Percentiles rank a stretch among this genome's conserved stretches.
Conservation (phyloP, 352 stramenopile genomes). For the Pythium dissimile region DNA sequence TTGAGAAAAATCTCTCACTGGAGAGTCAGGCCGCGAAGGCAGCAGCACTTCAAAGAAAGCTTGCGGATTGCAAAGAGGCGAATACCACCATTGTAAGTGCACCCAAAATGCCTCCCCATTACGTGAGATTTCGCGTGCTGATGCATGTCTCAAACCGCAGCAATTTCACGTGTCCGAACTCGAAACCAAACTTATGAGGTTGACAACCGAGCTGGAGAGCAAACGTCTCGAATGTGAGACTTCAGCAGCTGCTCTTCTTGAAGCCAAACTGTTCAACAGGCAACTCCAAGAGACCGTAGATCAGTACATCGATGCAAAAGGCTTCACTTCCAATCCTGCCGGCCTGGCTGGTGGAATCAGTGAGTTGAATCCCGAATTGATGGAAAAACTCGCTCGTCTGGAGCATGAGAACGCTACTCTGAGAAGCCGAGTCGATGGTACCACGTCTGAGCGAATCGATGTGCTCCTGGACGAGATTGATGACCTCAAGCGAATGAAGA, state of each 20-base stretch:
- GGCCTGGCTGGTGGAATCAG: slow-evolving; percentile 34
- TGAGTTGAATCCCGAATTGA: slow-evolving; percentile 67
- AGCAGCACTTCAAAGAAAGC: slow-evolving; percentile 51
- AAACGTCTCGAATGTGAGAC: slow-evolving; percentile 29
- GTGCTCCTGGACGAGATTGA: slow-evolving; percentile 51
- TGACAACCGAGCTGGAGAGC: slow-evolving; percentile 29
- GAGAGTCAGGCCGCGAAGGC: slow-evolving; percentile 47
- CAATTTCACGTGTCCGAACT: slow-evolving; percentile 64
- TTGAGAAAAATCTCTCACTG: slow-evolving; percentile 49
- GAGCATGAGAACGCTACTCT: slow-evolving; percentile 58
- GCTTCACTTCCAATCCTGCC: not conserved
- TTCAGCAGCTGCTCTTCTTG: slow-evolving; percentile 27
- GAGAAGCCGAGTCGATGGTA: slow-evolving; percentile 43
- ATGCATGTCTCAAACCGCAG: too few relatives aligned
- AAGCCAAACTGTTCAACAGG: slow-evolving; percentile 36
- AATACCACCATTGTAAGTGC: slow-evolving; percentile 57
- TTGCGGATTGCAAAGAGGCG: slow-evolving; percentile 59
- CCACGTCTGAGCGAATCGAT: slow-evolving; percentile 55
- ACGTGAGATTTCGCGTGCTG: not conserved
- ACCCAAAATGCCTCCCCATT: not conserved
- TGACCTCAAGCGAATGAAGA: slow-evolving; percentile 56
- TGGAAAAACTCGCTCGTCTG: slow-evolving; percentile 54
- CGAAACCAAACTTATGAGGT: slow-evolving; percentile 30
- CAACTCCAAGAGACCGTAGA: slow-evolving; percentile 50
- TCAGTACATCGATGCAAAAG: slow-evolving; percentile 17